A percentile compares a stretch with the other conserved stretches of the same genome.
Evolutionary conservation across 108 stramenopile species (phyloP).

Genomic region (Conticribra guillardii): DNA sequence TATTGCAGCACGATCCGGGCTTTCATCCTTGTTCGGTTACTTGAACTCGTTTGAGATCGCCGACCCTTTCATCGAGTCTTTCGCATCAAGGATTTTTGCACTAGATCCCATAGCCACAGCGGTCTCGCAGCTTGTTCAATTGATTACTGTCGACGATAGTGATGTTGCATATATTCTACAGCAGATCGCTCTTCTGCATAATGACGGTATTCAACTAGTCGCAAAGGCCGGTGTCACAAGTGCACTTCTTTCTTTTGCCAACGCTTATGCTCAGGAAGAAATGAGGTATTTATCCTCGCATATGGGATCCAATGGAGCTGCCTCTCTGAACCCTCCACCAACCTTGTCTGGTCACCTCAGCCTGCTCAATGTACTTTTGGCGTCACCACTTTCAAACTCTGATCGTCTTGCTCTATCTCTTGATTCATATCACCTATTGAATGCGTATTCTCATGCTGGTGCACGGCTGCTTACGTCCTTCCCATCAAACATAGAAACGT

Average conservation of each 20-base stretch:
- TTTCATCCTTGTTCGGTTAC: conserved; percentile 45
- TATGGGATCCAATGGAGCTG: conserved; percentile 23
- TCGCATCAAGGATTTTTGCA: conserved; percentile 27
- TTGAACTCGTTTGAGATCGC: conserved; percentile 17
- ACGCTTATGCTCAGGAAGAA: conserved; percentile 46
- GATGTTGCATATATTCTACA: conserved; percentile 56
- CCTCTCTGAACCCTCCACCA: conserved; percentile 21
- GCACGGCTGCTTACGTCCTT: conserved; percentile 23
- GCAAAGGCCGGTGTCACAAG: conserved; percentile 50
- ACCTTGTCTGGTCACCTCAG: conserved; percentile 31
- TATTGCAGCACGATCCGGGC: conserved; percentile 46
- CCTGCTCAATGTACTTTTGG: conserved; percentile 27
- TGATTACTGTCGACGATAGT: conserved; percentile 50
- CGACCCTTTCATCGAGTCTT: conserved; percentile 5
- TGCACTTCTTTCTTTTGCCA: conserved; percentile 50
- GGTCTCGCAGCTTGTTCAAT: conserved; percentile 22
- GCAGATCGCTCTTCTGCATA: conserved; percentile 43
- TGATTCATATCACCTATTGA: conserved; percentile 25
- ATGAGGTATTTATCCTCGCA: conserved; percentile 26
- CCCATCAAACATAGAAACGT: conserved; percentile 16
- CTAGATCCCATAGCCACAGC: conserved; percentile 11
- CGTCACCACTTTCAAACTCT: conserved; percentile 15
- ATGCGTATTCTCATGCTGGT: conserved; percentile 14
- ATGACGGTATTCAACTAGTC: conserved; percentile 52
- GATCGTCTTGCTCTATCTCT: conserved; percentile 21